A percentile compares a stretch with the other conserved stretches of the same genome.
Evolutionary conservation across 805 yeast genomes (phyloP).

Genomic region (Ogataea chonburiensis): DNA sequence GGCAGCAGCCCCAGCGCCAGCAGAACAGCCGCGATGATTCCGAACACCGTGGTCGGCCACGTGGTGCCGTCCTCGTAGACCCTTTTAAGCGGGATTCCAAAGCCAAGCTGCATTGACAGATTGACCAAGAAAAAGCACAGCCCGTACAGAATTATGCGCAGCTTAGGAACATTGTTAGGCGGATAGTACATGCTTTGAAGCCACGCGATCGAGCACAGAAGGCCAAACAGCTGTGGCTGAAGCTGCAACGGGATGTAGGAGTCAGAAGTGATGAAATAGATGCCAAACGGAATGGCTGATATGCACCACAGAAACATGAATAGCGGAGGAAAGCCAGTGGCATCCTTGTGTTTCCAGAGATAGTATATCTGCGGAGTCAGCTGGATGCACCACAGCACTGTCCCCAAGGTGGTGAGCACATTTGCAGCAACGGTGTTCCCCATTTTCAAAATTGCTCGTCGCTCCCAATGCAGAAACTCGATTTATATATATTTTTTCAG

Average conservation of each 20-base stretch:
- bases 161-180: slow-evolving; percentile 46
- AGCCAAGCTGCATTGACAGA: slow-evolving; percentile 66
- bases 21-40: slow-evolving; percentile 48
- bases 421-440: slow-evolving; percentile 51
- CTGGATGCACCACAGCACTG: slow-evolving; percentile 92
- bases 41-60: slow-evolving; percentile 50
- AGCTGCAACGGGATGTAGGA: slow-evolving; percentile 76
- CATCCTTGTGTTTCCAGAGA: slow-evolving; percentile 64
- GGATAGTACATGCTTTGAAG: slow-evolving; percentile 69
- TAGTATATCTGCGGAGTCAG: slow-evolving; percentile 77
- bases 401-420: slow-evolving; percentile 83
- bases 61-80: slow-evolving; percentile 38
- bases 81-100: slow-evolving; percentile 64
- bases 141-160: slow-evolving; percentile 38
- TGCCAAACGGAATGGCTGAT: slow-evolving; percentile 77
- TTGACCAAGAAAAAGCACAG: slow-evolving; percentile 41
- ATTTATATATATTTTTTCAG: too few relatives aligned
- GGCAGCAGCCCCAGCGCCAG: slow-evolving; percentile 53
- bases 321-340: slow-evolving; percentile 85
- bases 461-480: too few relatives aligned
- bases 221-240: slow-evolving; percentile 83
- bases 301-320: slow-evolving; percentile 89
- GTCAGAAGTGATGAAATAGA: slow-evolving; percentile 72
- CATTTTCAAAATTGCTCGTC: too few relatives aligned
- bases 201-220: slow-evolving; percentile 66